phyloP scores from a whole-genome alignment of 345 rosid species.

The Noccaea bulbosa region DNA sequence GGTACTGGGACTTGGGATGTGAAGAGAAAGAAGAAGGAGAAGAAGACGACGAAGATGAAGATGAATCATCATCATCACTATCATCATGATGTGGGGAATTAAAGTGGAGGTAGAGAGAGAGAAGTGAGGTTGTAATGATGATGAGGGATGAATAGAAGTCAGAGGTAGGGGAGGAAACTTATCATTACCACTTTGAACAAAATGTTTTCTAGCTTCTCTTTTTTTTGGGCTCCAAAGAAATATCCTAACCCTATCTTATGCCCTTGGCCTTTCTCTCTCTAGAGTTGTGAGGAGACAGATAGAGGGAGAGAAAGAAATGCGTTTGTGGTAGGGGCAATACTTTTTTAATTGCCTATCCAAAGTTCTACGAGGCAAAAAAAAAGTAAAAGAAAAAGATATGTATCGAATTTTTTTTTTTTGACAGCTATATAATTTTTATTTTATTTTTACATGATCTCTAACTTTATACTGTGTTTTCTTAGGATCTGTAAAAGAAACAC shows the following conservation, averaged over 20 bases:
- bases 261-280: conserved; percentile 30
- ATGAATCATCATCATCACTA: conserved; percentile 30
- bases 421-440: too few species aligned
- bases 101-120: conserved; percentile 41
- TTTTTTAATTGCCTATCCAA: conserved; percentile 2
- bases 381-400: neutral
- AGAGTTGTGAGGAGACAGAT: neutral
- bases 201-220: conserved; percentile 32
- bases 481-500: neutral
- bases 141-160: conserved; percentile 42
- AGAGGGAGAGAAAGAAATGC: conserved; percentile 13
- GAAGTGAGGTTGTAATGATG: conserved; percentile 48
- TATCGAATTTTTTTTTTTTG: neutral
- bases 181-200: conserved; percentile 44
- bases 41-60: conserved; percentile 40
- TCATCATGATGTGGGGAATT: conserved; percentile 42
- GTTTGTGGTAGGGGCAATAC: conserved; percentile 10
- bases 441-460: neutral
- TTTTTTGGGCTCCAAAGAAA: conserved; percentile 26
- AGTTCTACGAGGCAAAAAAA: neutral
- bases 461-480: neutral
- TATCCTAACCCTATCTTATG: conserved; percentile 40
- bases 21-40: conserved; percentile 43
- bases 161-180: conserved; percentile 42
- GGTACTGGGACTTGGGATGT: conserved; percentile 44